Evolutionary conservation across 1,284 basidiomycete species (phyloP), one percentile per base, ranked within the genome.

Genomic region (Cerrena zonata): DNA sequence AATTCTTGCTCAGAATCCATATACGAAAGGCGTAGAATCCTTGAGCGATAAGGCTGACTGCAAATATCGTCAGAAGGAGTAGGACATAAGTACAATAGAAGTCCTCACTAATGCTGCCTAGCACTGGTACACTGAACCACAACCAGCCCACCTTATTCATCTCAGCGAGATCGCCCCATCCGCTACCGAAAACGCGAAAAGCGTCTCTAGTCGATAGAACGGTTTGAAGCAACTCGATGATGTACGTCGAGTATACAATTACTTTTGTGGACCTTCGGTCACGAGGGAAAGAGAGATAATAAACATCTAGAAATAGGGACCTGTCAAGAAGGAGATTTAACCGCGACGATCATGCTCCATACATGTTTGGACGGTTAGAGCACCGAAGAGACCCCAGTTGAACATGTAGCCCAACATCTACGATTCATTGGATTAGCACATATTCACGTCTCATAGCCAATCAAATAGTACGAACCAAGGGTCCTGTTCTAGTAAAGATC

Each of bases 11-110:
- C 5, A 61, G 50, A 15, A 59, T 51, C 47, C 50, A 59, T 10
- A 64, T 54, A 13, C 62, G 45, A 56, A 56, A 65, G 11, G 58
- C 56, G 44, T 57, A 65, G 53, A 66, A 68, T 4, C 63, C 43
- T 42, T 68, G 66, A 4, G 58, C 59, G 13, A 55, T 49, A 37
- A 51, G 53, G 44, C 57, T 59, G 36, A 66, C 64, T 66, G 44
- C 19, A 18, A 7, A n/a, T n/a, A n/a, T n/a, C n/a, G n/a, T n/a
- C n/a, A n/a, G n/a, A n/a, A n/a, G n/a, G n/a, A n/a, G 30, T 15
- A 15, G 15, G 30, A 34, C 12, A 10, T 5, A 48, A 25, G 37
- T 34, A 4, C 23, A 43, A 19, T 12, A 18, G 3, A 11, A 11
- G 22, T 5, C 51, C 61, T 48, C 44, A 66, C 64, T 56, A 44